A percentile compares a stretch with the other conserved stretches of the same genome.
Evolutionary conservation across 2,329 filamentous ascomycete genomes (phyloP).

Genomic region (Pyrenophora tritici-repentis): DNA sequence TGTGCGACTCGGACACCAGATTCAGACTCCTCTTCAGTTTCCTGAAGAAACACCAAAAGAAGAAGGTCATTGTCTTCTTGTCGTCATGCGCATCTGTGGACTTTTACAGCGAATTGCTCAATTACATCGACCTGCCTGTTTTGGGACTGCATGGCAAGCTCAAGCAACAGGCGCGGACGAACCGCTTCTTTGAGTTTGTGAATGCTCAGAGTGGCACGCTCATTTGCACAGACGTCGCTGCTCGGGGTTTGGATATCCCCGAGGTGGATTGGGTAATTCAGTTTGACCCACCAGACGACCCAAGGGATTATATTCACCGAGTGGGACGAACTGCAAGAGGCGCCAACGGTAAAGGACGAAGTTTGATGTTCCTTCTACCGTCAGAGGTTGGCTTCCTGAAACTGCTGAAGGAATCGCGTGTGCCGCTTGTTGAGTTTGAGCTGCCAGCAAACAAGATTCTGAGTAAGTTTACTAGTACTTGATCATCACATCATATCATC

Average conservation of each 20-base stretch:
- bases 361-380: slow-evolving; percentile 90
- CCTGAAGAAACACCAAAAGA: slow-evolving; percentile 87
- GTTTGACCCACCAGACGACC: slow-evolving; percentile 80
- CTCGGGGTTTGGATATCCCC: slow-evolving; percentile 92
- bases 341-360: slow-evolving; percentile 79
- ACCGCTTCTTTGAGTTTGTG: slow-evolving; percentile 96
- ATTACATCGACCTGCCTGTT: slow-evolving; percentile 94
- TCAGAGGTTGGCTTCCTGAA: slow-evolving; percentile 90
- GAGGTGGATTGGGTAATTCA: slow-evolving; percentile 91
- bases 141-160: slow-evolving; percentile 88
- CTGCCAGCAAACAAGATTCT: slow-evolving; percentile 91
- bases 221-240: slow-evolving; percentile 96
- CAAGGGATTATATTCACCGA: slow-evolving; percentile 72
- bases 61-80: slow-evolving; percentile 98
- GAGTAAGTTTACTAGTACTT: slow-evolving; percentile 10
- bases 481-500: too few relatives aligned
- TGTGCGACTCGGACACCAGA: slow-evolving; percentile 90
- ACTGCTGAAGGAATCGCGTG: slow-evolving; percentile 86
- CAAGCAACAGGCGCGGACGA: slow-evolving; percentile 98
- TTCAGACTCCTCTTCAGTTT: slow-evolving; percentile 95
- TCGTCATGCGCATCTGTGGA: slow-evolving; percentile 86
- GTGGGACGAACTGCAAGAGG: slow-evolving; percentile 94
- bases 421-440: slow-evolving; percentile 95
- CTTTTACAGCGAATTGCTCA: slow-evolving; percentile 91
- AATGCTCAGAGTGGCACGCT: slow-evolving; percentile 84